Evolutionary conservation across 2,329 filamentous ascomycete species (phyloP).

Genomic region (Drechslerella stenobrocha): DNA sequence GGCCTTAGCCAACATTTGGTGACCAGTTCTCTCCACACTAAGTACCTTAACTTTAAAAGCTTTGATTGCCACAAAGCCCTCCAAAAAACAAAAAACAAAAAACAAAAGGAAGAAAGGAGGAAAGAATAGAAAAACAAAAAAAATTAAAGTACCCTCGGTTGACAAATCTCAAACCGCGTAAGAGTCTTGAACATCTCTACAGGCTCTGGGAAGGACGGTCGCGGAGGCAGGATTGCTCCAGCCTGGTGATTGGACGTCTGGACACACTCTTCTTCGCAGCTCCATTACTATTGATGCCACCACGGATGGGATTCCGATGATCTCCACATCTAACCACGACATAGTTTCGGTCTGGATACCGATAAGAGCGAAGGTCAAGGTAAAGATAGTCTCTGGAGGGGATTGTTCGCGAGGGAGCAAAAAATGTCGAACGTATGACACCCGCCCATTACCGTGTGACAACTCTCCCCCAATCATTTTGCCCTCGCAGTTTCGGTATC

Average conservation of each 20-base stretch:
- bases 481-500: neutral
- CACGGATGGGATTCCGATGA: slow-evolving; percentile 48
- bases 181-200: slow-evolving; percentile 20
- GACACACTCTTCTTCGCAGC: neutral
- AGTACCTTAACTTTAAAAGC: slow-evolving; percentile 11
- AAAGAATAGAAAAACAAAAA: too few relatives aligned
- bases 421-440: slow-evolving; percentile 39
- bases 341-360: slow-evolving; percentile 43
- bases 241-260: neutral
- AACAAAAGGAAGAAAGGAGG: too few relatives aligned
- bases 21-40: slow-evolving; percentile 33
- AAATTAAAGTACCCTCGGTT: slow-evolving; percentile 12
- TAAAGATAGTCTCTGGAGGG: slow-evolving; percentile 29
- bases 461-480: neutral
- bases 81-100: slow-evolving; percentile 24
- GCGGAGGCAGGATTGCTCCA: slow-evolving; percentile 15
- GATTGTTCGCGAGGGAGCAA: slow-evolving; percentile 38
- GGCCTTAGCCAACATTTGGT: slow-evolving; percentile 24
- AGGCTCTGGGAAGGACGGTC: slow-evolving; percentile 3
- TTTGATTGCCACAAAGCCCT: slow-evolving; percentile 29
- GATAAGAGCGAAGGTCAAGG: slow-evolving; percentile 46
- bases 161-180: slow-evolving; percentile 11
- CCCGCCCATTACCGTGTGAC: slow-evolving; percentile 20
- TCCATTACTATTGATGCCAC: slow-evolving; percentile 4
- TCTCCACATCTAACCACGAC: slow-evolving; percentile 46